Conservation (phyloP, 2,329 filamentous ascomycete genomes). For the Talaromyces sp. region DNA sequence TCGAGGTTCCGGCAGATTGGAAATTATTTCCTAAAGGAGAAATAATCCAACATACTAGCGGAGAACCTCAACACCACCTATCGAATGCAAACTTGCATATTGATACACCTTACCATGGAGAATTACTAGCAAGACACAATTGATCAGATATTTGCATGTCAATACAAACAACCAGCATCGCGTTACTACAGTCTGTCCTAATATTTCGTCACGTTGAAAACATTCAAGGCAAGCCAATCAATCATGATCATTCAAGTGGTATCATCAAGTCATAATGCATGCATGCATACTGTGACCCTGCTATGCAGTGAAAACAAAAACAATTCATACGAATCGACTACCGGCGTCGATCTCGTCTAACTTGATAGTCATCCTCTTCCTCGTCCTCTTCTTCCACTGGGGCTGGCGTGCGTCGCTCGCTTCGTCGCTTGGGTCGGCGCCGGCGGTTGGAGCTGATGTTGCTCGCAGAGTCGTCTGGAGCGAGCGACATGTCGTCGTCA, state of each 20-base stretch:
- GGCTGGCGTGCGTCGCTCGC: conserved; percentile 45
- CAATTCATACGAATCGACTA: conserved; percentile 3
- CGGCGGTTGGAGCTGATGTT: conserved; percentile 44
- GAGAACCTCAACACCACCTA: too few relatives aligned
- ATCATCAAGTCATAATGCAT: background rate
- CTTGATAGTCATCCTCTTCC: conserved; percentile 23
- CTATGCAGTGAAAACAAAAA: background rate
- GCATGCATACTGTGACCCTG: background rate
- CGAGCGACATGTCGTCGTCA: conserved; percentile 41
- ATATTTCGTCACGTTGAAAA: background rate
- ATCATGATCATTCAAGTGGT: background rate
- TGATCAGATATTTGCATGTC: too few relatives aligned
- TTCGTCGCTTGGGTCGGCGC: conserved; percentile 42
- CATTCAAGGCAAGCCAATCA: background rate
- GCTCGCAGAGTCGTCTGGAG: conserved; percentile 46
- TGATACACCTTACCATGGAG: too few relatives aligned
- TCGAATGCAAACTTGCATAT: too few relatives aligned
- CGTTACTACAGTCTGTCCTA: background rate
- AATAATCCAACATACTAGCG: too few relatives aligned
- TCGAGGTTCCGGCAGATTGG: too few relatives aligned
- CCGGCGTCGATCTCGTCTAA: conserved; percentile 23
- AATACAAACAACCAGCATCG: background rate
- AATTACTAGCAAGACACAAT: too few relatives aligned
- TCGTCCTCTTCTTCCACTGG: conserved; percentile 46
- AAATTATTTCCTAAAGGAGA: too few relatives aligned